Percentiles rank a stretch among this genome's conserved stretches.
Conservation (phyloP, 805 yeast genomes). For the Candida lessepsii region DNA sequence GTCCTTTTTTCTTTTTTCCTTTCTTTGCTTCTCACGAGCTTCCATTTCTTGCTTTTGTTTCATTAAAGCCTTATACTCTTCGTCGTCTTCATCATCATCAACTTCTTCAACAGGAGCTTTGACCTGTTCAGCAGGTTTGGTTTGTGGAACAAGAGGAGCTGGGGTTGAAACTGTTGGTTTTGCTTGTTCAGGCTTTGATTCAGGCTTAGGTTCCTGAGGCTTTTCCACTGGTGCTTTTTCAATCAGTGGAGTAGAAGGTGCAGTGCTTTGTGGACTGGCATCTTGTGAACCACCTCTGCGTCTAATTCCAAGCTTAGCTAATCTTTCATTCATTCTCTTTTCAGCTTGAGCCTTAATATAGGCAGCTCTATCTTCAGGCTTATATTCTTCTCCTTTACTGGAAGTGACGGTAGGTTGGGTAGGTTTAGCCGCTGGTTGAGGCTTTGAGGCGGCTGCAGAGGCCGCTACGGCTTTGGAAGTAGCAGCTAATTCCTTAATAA, state of each 20-base stretch:
- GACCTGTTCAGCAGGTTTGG: constrained; percentile 12
- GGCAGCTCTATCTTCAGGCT: constrained; percentile 71
- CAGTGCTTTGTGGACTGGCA: constrained; percentile 3
- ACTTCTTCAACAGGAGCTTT: constrained; percentile 11
- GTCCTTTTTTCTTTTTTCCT: constrained; percentile 52
- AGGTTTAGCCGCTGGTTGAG: constrained; percentile 4
- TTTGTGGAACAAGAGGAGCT: constrained; percentile 4
- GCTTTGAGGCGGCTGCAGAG: constrained; percentile 2
- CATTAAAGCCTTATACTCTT: constrained; percentile 48
- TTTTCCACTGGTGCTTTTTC: not conserved
- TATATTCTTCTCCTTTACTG: constrained; percentile 20
- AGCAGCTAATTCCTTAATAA: constrained; percentile 51
- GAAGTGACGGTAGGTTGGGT: constrained; percentile 12
- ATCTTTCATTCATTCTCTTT: constrained; percentile 75
- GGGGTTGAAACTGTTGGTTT: constrained; percentile 12
- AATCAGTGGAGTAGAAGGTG: not conserved
- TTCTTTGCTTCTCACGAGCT: constrained; percentile 40
- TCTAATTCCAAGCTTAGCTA: constrained; percentile 77
- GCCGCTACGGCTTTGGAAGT: constrained; percentile 12
- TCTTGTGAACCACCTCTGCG: constrained; percentile 20
- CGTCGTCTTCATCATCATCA: constrained; percentile 41
- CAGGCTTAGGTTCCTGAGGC: not conserved
- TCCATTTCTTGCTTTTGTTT: constrained; percentile 46
- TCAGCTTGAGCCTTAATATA: constrained; percentile 75
- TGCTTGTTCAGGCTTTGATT: constrained; percentile 4